Base-by-base conservation (phyloP, 345 rosid species). In the Salix viminalis region DNA sequence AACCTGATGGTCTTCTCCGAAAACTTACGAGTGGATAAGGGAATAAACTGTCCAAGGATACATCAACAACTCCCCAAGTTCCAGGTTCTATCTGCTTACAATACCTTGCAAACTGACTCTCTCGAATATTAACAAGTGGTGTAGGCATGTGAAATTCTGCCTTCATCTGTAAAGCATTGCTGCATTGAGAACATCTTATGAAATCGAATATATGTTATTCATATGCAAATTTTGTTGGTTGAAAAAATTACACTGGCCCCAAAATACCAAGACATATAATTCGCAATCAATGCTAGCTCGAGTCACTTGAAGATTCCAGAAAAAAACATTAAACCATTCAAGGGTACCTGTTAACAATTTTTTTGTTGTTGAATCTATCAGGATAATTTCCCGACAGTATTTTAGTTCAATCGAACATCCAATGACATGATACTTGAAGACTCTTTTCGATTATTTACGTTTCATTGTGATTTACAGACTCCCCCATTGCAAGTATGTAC, bases 21-120 rank as follows among this genome's bases (percentile, higher is more conserved):
- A 81, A 89, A 14, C 15, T 79, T 6, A 50, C 19, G 4, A 28
- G 10, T 1, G 83, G 77, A 56, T 50, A 70, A n/a, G 83, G 85
- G 69, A 87, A 84, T 60, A 87, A 3, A 58, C 52, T 69, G 30
- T 90, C 91, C 72, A 90, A 77, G 41, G 88, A 85, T 4, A 85
- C 82, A 80, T 88, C 94, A 24, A 87, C 91, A 2, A 90, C 85
- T 61, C 73, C 90, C 89, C 91, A 90, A 19, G 81, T 75, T 48
- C 64, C 72, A 10, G n/a, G 5, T 1, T 39, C 71, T 21, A 86
- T 14, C 44, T 75, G 75, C 34, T 73, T 87, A 60, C 85, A 84
- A 46, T 82, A 81, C 72, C 94, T 87, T 68, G 79, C 87, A 48
- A 88, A 86, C 69, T 81, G 76, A 67, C 81, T 70, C 52, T 85